phyloP scores from a whole-genome alignment of 2,329 filamentous ascomycete genomes.

The Aureobasidium namibiae region DNA sequence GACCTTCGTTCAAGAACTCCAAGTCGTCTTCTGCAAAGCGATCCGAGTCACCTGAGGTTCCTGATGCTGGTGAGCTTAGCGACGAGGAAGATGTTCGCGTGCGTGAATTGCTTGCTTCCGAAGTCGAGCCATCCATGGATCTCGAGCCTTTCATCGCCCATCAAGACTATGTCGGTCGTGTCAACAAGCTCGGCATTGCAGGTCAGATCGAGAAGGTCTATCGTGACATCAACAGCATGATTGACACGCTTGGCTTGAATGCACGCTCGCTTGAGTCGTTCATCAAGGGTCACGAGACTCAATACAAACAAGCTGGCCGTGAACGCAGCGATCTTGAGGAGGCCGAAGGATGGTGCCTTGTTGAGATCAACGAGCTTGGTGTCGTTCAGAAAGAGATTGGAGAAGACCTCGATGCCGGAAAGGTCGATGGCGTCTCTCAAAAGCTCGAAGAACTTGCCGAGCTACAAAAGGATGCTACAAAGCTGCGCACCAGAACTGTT shows the following conservation, averaged over 20 bases:
- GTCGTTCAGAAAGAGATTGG: constrained; percentile 45
- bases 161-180: constrained; percentile 35
- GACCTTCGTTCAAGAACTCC: constrained; percentile 8
- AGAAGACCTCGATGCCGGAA: constrained; percentile 57
- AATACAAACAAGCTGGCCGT: constrained; percentile 44
- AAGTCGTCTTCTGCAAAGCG: constrained; percentile 19
- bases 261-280: constrained; percentile 56
- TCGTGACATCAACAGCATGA: constrained; percentile 84
- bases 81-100: constrained; percentile 65
- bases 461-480: constrained; percentile 60
- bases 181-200: constrained; percentile 34
- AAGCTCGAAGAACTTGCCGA: constrained; percentile 63
- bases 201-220: constrained; percentile 50
- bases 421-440: constrained; percentile 58
- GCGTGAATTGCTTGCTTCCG: constrained; percentile 53
- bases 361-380: constrained; percentile 64
- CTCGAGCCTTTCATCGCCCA: constrained; percentile 60
- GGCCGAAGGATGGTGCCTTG: constrained; percentile 57
- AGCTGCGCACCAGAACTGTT: constrained; percentile 65
- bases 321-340: constrained; percentile 56
- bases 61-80: constrained; percentile 41
- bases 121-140: constrained; percentile 52
- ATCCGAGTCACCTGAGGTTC: constrained; percentile 26
- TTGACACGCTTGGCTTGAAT: constrained; percentile 85
- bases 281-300: constrained; percentile 57